These are phyloP conservation scores for Parathielavia hyrcaniae DNA, from an alignment of 495 filamentous ascomycete species.

Conservation along the genomic window DNA sequence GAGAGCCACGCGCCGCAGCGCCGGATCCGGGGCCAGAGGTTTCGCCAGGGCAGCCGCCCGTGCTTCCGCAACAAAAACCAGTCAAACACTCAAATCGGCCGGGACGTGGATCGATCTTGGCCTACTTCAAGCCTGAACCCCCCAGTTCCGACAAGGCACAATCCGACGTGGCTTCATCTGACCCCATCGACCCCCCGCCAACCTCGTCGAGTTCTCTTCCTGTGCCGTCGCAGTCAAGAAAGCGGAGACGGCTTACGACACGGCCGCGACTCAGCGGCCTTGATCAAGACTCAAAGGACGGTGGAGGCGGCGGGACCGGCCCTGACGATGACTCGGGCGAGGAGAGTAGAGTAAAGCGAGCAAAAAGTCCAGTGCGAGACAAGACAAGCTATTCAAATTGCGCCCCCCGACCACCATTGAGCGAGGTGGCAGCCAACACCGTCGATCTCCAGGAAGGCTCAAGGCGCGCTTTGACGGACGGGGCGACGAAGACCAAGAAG, in stretches of 20 bases:
- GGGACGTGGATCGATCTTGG: slow-evolving; percentile 38
- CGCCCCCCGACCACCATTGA: background rate
- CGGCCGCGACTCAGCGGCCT: slow-evolving; percentile 17
- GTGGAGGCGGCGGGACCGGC: background rate
- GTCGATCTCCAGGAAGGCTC: background rate
- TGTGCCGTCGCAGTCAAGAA: slow-evolving; percentile 14
- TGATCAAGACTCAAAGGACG: background rate
- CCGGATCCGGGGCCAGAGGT: background rate
- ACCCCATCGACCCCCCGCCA: background rate
- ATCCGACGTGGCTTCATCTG: slow-evolving; percentile 11
- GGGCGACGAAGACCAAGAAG: background rate
- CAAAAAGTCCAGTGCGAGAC: background rate
- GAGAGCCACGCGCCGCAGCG: background rate
- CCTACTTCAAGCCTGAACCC: slow-evolving; percentile 37
- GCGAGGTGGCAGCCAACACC: background rate
- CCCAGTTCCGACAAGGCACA: slow-evolving; percentile 13
- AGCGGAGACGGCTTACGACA: slow-evolving; percentile 36
- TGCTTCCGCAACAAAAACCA: background rate
- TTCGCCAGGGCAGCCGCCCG: background rate
- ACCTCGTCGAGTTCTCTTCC: slow-evolving; percentile 15
- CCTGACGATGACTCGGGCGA: background rate
- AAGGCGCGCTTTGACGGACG: background rate
- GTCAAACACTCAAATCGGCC: slow-evolving; percentile 10
- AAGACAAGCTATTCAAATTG: background rate
- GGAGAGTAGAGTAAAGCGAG: background rate